phyloP scores from a whole-genome alignment of 2,329 filamentous ascomycete species.

The Fusarium musae region DNA sequence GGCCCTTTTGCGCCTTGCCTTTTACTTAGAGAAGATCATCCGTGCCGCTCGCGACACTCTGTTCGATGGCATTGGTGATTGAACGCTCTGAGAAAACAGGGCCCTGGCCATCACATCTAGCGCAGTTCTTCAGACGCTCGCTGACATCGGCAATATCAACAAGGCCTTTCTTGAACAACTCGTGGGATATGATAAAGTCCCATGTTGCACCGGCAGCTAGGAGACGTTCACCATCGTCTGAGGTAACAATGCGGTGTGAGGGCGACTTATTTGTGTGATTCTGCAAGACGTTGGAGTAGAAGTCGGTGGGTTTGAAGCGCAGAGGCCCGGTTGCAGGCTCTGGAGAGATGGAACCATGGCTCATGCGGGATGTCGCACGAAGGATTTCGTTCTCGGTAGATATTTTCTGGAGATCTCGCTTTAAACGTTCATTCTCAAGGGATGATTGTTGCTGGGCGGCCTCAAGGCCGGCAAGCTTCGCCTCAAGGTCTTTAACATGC shows the following conservation, averaged over 20 bases:
- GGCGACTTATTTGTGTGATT: slow-evolving; percentile 71
- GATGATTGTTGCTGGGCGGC: slow-evolving; percentile 76
- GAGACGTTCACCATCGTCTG: slow-evolving; percentile 73
- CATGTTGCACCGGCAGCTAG: slow-evolving; percentile 83
- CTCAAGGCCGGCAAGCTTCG: slow-evolving; percentile 82
- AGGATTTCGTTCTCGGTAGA: slow-evolving; percentile 94
- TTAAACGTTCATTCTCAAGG: slow-evolving; percentile 87
- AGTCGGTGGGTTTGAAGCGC: slow-evolving; percentile 77
- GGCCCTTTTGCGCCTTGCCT: slow-evolving; percentile 6
- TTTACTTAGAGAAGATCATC: slow-evolving; percentile 72
- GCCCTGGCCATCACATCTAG: slow-evolving; percentile 86
- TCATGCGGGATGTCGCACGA: slow-evolving; percentile 74
- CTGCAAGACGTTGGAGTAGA: slow-evolving; percentile 72
- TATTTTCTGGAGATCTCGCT: slow-evolving; percentile 83
- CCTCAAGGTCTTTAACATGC: slow-evolving; percentile 92
- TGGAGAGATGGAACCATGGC: slow-evolving; percentile 54
- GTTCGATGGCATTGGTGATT: slow-evolving; percentile 79
- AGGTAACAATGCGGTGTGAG: slow-evolving; percentile 75
- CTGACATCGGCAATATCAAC: slow-evolving; percentile 86
- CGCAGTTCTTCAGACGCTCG: slow-evolving; percentile 77
- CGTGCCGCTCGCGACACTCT: slow-evolving; percentile 79
- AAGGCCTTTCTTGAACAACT: slow-evolving; percentile 78
- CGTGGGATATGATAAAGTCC: slow-evolving; percentile 88
- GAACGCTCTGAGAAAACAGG: slow-evolving; percentile 86
- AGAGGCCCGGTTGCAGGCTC: slow-evolving; percentile 73